Conservation (phyloP, 139 green algal species). For the Chlorella ohadii region DNA sequence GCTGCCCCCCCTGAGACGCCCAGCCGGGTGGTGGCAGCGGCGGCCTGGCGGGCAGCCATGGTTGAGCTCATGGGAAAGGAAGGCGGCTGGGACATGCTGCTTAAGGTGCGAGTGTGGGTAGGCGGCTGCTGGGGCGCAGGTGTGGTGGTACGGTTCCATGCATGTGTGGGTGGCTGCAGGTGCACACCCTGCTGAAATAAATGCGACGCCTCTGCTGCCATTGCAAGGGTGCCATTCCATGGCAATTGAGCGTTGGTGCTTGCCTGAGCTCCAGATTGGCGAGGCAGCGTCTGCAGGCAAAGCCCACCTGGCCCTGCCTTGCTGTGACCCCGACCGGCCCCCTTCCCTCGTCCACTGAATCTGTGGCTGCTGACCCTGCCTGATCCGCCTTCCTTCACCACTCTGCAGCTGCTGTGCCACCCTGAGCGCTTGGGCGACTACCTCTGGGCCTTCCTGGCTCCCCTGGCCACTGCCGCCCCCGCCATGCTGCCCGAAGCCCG, state of each 20-base stretch:
- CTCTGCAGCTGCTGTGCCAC: conserved; percentile 7
- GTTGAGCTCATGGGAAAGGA: neutral
- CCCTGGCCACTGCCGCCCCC: neutral
- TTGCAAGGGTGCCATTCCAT: no score
- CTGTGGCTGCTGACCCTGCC: no score
- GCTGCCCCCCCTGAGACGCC: neutral
- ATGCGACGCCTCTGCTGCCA: no score
- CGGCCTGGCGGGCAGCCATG: neutral
- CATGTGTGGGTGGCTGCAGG: no score
- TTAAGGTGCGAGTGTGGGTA: neutral
- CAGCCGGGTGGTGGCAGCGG: neutral
- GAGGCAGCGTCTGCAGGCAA: no score
- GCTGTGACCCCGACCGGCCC: no score
- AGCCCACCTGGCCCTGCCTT: no score
- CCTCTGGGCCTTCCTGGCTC: neutral
- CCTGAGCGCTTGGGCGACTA: neutral
- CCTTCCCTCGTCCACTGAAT: no score
- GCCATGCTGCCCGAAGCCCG: neutral
- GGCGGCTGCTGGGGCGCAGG: neutral
- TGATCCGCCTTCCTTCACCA: neutral
- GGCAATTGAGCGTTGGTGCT: no score
- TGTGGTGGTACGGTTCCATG: neutral
- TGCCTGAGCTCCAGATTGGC: no score
- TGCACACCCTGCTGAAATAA: no score
- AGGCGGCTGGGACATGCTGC: conserved; percentile 10